Conservation (phyloP, 495 filamentous ascomycete genomes). For the Trichocladium uniseriatum region DNA sequence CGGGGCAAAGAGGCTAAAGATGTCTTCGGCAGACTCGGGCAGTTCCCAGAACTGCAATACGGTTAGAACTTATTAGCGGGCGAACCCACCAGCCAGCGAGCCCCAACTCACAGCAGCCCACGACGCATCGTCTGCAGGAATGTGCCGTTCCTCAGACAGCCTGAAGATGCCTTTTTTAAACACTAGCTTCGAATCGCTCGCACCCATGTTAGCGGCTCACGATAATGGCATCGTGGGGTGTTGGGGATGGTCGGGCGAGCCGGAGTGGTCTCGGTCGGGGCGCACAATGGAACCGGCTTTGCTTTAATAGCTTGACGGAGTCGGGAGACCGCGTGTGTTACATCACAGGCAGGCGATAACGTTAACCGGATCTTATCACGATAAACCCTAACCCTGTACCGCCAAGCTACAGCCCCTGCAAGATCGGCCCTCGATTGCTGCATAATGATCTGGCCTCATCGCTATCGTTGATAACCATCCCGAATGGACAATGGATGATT, state of each 20-base stretch:
- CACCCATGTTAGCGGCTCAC: slow-evolving; percentile 59
- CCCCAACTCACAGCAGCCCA: slow-evolving; percentile 70
- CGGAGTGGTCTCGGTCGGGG: neutral
- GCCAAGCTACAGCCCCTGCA: neutral
- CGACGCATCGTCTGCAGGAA: slow-evolving; percentile 81
- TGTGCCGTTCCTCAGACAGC: slow-evolving; percentile 81
- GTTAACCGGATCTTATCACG: too few species aligned
- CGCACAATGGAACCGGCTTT: neutral
- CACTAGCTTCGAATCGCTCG: slow-evolving; percentile 96
- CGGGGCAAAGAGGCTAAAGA: slow-evolving; percentile 93
- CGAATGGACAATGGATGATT: neutral
- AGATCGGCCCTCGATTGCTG: slow-evolving; percentile 10
- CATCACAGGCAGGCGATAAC: slow-evolving; percentile 9
- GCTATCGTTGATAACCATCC: neutral
- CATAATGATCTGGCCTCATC: slow-evolving; percentile 28
- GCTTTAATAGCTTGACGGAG: neutral
- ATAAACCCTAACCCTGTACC: slow-evolving; percentile 20
- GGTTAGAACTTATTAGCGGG: neutral
- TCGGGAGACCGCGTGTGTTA: too few species aligned
- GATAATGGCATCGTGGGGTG: slow-evolving; percentile 15
- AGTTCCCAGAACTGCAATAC: slow-evolving; percentile 84
- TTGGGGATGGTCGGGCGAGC: neutral
- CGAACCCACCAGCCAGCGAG: too few species aligned
- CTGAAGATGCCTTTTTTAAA: slow-evolving; percentile 99
- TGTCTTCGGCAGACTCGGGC: slow-evolving; percentile 88